Percentiles rank a stretch among this genome's conserved stretches.
phyloP scores from a whole-genome alignment of 139 green algal species.

The Cymbomonas tetramitiformis region DNA sequence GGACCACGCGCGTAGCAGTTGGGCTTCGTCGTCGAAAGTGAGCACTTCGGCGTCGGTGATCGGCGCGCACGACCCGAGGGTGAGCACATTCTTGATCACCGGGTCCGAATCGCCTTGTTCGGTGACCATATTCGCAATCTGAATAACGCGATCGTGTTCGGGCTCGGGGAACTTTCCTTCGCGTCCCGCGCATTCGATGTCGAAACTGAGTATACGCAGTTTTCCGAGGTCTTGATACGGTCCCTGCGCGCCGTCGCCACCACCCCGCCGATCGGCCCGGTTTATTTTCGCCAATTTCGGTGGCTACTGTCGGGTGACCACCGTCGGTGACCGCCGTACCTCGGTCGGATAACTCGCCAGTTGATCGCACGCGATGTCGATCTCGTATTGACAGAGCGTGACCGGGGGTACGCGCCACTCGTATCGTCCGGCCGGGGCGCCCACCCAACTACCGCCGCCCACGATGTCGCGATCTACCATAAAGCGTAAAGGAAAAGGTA shows the following conservation, averaged over 20 bases:
- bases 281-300: too few relatives aligned
- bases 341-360: too few relatives aligned
- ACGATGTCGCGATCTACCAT: conserved; percentile 83
- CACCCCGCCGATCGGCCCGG: too few relatives aligned
- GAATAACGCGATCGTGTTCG: conserved; percentile 84
- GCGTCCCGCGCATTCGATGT: conserved; percentile 91
- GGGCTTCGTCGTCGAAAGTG: conserved; percentile 51
- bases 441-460: conserved; percentile 56
- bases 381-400: conserved; percentile 81
- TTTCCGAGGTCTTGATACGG: conserved; percentile 67
- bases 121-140: conserved; percentile 89
- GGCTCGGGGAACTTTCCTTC: conserved; percentile 92
- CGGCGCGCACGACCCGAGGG: conserved; percentile 65
- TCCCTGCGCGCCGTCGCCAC: conserved; percentile 59
- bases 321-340: too few relatives aligned
- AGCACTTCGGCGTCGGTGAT: conserved; percentile 88
- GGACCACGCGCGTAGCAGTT: conserved; percentile 50
- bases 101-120: conserved; percentile 50
- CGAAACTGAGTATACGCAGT: conserved; percentile 78
- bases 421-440: conserved; percentile 61
- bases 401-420: conserved; percentile 9
- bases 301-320: too few relatives aligned
- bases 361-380: conserved; percentile 52
- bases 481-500: conserved; percentile 83
- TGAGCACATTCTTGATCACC: conserved; percentile 83